These are phyloP conservation scores for Candida sanyaensis DNA, from an alignment of 1,139 yeast species.

Conservation along the genomic window DNA sequence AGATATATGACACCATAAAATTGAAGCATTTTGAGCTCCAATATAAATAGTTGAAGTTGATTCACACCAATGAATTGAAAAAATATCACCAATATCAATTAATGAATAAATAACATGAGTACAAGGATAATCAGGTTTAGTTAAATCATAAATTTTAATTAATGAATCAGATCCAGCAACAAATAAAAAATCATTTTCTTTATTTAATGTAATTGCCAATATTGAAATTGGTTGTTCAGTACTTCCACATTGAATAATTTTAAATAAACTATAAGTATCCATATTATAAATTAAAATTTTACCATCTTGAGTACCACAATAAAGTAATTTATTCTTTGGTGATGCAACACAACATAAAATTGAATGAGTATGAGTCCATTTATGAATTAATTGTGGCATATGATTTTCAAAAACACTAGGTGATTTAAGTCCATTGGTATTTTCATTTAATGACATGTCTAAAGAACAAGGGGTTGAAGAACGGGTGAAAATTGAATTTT, in stretches of 20 bases:
- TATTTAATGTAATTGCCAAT: slow-evolving; percentile 61
- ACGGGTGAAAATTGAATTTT: background rate
- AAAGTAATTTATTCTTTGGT: slow-evolving; percentile 57
- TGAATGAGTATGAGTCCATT: slow-evolving; percentile 75
- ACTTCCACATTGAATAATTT: slow-evolving; percentile 30
- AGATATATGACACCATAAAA: slow-evolving; percentile 63
- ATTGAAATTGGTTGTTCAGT: slow-evolving; percentile 74
- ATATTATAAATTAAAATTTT: slow-evolving; percentile 72
- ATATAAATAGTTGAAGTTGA: slow-evolving; percentile 63
- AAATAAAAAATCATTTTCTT: slow-evolving; percentile 64
- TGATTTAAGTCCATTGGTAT: background rate
- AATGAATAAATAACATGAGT: slow-evolving; percentile 74
- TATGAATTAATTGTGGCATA: slow-evolving; percentile 50
- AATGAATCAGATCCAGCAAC: slow-evolving; percentile 91
- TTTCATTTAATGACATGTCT: slow-evolving; percentile 5
- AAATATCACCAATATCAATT: slow-evolving; percentile 91
- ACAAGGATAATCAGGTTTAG: slow-evolving; percentile 30
- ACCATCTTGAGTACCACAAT: slow-evolving; percentile 96
- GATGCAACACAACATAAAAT: slow-evolving; percentile 78
- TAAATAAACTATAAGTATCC: slow-evolving; percentile 56
- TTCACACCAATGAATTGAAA: slow-evolving; percentile 75
- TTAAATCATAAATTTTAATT: slow-evolving; percentile 79
- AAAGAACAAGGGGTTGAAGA: slow-evolving; percentile 6
- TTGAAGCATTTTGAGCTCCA: slow-evolving; percentile 91
- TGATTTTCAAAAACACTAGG: slow-evolving; percentile 1